Evolutionary conservation across 1,284 basidiomycete species (phyloP).

Genomic region (Pseudozyma tsukubaensis): DNA sequence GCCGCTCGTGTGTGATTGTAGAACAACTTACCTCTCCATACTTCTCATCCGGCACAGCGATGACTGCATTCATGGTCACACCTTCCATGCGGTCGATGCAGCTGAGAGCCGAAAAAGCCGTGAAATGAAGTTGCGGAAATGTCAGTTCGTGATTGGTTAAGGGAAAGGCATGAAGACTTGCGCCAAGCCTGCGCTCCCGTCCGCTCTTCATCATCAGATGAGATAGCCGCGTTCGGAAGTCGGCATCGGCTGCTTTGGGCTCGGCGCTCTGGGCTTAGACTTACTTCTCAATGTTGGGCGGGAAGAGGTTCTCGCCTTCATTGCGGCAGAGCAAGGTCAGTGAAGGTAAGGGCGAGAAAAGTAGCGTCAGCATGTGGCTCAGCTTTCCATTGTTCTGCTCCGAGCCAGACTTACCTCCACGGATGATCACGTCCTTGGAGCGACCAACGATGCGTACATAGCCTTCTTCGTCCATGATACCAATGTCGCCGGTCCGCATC

Average conservation of each 20-base stretch:
- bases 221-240: no score
- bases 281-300: conserved; percentile 83
- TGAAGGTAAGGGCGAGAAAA: background rate
- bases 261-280: conserved; percentile 16
- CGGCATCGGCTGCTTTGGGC: no score
- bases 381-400: background rate
- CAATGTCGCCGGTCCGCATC: conserved; percentile 89
- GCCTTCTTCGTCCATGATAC: conserved; percentile 82
- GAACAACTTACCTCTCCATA: conserved; percentile 55
- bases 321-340: no score
- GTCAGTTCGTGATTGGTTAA: conserved; percentile 17
- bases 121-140: conserved; percentile 12
- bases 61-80: conserved; percentile 79
- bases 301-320: conserved; percentile 74
- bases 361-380: no score
- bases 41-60: conserved; percentile 78
- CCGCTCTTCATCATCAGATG: background rate
- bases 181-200: background rate
- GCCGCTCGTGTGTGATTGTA: background rate
- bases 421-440: conserved; percentile 82
- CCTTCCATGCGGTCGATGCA: conserved; percentile 75
- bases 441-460: conserved; percentile 81
- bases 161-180: background rate
- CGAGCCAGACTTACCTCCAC: conserved; percentile 80
- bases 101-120: conserved; percentile 25